phyloP scores from a whole-genome alignment of 441 rosid species.

The Adansonia rubrostipa region DNA sequence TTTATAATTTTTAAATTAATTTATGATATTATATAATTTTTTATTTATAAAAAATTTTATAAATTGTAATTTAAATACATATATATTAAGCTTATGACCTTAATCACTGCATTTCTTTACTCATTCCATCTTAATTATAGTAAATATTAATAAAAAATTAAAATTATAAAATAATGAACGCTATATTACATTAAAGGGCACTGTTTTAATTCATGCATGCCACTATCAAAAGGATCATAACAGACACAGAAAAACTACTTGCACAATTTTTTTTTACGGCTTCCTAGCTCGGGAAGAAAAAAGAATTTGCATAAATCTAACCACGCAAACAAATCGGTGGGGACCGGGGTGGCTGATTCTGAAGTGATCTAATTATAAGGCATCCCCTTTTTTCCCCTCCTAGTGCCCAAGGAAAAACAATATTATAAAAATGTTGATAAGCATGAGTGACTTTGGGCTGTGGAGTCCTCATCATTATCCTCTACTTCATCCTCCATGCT shows the following conservation, averaged over 20 bases:
- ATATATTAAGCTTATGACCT: too few species aligned
- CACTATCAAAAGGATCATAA: conserved; percentile 18
- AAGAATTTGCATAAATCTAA: neutral
- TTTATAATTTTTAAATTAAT: too few species aligned
- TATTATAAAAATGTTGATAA: neutral
- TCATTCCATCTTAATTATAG: too few species aligned
- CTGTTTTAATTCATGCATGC: neutral
- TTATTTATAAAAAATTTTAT: too few species aligned
- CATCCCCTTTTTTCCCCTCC: neutral
- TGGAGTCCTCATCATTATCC: conserved; percentile 26
- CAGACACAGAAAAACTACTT: neutral
- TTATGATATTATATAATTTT: too few species aligned
- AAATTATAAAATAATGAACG: too few species aligned
- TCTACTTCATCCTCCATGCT: conserved; percentile 29
- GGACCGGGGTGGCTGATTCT: neutral
- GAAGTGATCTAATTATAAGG: conserved; percentile 13
- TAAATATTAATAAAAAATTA: too few species aligned
- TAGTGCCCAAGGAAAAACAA: conserved; percentile 1
- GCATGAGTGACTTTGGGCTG: neutral
- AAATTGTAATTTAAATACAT: too few species aligned
- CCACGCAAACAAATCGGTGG: neutral
- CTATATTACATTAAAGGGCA: too few species aligned
- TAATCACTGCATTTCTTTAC: too few species aligned
- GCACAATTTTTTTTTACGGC: neutral
- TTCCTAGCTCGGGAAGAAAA: neutral